Evolutionary conservation across 192 early-diverging fungal genomes (phyloP).

Genomic region (Backusella liffmaniae): DNA sequence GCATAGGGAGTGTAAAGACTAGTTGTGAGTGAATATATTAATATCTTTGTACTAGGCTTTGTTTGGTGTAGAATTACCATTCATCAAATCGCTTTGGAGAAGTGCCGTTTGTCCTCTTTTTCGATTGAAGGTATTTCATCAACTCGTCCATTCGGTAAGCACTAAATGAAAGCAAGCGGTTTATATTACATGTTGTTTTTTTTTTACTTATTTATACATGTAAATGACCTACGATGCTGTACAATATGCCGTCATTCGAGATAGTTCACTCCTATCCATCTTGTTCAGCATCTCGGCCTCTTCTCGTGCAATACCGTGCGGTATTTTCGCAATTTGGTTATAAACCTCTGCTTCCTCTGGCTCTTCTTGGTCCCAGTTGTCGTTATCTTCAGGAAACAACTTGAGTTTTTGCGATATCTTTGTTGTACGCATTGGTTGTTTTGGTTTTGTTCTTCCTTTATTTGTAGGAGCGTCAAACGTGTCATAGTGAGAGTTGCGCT

Average conservation of each 20-base stretch:
- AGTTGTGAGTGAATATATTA: neutral
- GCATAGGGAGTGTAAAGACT: slow-evolving; percentile 58
- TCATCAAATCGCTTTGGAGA: slow-evolving; percentile 81
- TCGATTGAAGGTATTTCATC: slow-evolving; percentile 71
- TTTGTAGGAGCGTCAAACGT: neutral
- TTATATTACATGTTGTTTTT: neutral
- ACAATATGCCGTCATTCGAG: slow-evolving; percentile 84
- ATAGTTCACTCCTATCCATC: slow-evolving; percentile 69
- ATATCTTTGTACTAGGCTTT: neutral
- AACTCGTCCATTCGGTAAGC: slow-evolving; percentile 76
- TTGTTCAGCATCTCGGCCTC: slow-evolving; percentile 76
- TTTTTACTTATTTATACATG: neutral
- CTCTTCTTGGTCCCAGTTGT: slow-evolving; percentile 55
- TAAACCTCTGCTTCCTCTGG: slow-evolving; percentile 58
- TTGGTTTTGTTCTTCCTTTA: slow-evolving; percentile 36
- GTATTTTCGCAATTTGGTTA: slow-evolving; percentile 70
- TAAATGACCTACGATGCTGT: slow-evolving; percentile 62
- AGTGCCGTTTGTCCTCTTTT: slow-evolving; percentile 59
- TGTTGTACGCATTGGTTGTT: slow-evolving; percentile 82
- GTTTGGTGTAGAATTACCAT: slow-evolving; percentile 45
- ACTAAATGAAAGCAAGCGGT: slow-evolving; percentile 19
- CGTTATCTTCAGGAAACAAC: slow-evolving; percentile 63
- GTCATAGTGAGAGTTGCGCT: neutral
- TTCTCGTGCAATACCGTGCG: slow-evolving; percentile 47
- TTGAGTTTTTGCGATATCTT: slow-evolving; percentile 93